Evolutionary conservation across 2,329 filamentous ascomycete genomes (phyloP), one percentile per base, ranked within the genome.

Genomic region (Blastomyces gilchristii): DNA sequence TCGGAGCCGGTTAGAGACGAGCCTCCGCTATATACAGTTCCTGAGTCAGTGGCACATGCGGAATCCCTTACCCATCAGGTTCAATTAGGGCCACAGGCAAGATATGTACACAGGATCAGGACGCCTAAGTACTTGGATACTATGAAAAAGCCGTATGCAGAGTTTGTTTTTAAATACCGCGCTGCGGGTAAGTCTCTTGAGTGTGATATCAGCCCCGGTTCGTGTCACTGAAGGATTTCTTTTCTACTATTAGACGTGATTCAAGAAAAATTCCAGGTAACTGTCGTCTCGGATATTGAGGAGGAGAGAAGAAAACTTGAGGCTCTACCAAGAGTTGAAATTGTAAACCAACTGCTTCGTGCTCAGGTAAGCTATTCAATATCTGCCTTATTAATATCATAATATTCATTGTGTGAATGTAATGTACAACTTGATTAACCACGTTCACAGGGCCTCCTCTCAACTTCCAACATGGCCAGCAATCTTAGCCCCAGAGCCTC

Each of bases 81-180:
- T 25, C 71, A 73, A 60, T 65, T 69, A 3, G 72, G 72, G 5
- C 64, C 61, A 59, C 69, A 69, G 43, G 69, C 69, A 62, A 50
- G 64, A 14, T 74, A 74, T 61, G 64, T 58, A n/a, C 71, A 74
- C 58, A 70, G 69, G 63, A 65, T 70, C 56, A 64, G 67, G 53
- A 64, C 63, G 31, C 72, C 72, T 25, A 58, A 65, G 31, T 74
- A 73, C 62, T 62, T 72, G 39, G 72, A 74, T 66, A 67, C 47
- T 12, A 64, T 72, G 57, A 67, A 71, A 22, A 67, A 71, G 43
- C 72, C 72, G 8, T 74, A 72, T 62, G 72, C 72, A 16, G 67
- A 68, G 62, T 74, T 74, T 63, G 64, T 72, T 41, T 74, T 74
- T 66, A 72, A 71, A 50, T 74, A 74, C 65, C 68, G 72, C 34